Evolutionary conservation across 1,284 basidiomycete species (phyloP).

Genomic region (Puccinia hordei): DNA sequence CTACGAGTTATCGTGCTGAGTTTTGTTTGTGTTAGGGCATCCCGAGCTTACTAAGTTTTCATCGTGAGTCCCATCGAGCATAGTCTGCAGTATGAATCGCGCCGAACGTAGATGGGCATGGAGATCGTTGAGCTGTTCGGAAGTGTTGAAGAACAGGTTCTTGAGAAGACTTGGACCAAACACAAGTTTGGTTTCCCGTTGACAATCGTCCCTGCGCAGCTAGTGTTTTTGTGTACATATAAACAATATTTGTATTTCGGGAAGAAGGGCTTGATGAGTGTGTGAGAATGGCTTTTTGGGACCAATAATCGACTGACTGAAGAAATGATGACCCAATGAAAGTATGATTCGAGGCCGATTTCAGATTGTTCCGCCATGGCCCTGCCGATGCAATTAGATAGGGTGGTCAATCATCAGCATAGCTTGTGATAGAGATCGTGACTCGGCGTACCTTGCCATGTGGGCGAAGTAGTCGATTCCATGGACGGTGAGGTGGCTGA

Average conservation of each 20-base stretch:
- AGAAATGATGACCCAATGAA: slow-evolving; percentile 31
- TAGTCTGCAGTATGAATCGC: not conserved
- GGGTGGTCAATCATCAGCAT: not conserved
- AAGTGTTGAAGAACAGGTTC: not conserved
- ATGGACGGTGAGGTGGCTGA: not conserved
- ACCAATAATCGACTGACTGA: not conserved
- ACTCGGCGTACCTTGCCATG: not conserved
- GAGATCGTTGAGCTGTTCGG: not conserved
- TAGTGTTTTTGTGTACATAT: too few species aligned
- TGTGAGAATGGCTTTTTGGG: not conserved
- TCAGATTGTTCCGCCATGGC: not conserved
- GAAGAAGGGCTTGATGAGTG: not conserved
- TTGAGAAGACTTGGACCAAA: slow-evolving; percentile 17
- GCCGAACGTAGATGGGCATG: not conserved
- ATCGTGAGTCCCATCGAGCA: not conserved
- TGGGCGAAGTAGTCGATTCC: slow-evolving; percentile 33
- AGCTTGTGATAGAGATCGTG: not conserved
- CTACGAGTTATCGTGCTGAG: too few species aligned
- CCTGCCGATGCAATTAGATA: not conserved
- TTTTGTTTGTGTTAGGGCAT: not conserved
- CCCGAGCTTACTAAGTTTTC: not conserved
- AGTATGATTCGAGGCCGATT: slow-evolving; percentile 30
- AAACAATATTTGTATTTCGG: not conserved
- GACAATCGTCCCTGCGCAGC: not conserved
- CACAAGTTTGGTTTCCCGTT: not conserved